Evolutionary conservation across 352 stramenopile species (phyloP), one percentile per base, ranked within the genome.

Genomic region (Phytopythium montanum): DNA sequence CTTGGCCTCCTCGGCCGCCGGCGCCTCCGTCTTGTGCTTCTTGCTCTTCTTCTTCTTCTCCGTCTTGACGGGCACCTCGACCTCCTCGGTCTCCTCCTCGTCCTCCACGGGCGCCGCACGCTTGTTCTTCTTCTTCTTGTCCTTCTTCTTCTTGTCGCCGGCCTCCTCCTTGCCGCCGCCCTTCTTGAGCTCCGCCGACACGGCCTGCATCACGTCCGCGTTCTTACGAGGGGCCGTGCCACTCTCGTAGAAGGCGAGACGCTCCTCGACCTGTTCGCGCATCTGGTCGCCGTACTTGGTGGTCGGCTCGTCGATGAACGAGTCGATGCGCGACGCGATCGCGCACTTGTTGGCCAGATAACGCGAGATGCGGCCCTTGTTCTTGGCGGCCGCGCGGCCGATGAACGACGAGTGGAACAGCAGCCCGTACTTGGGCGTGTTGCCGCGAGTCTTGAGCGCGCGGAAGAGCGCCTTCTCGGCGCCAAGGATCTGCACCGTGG

Each of bases 341-440:
- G 97, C 93, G 68, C 98, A 99, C 88, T 99, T 99, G 87, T 99
- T 99, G 49, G 98, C 98, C 60, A 99, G 73, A 75, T 99, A 99
- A 59, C 98, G 91, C 58, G 94, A 99, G 76, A 99, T 99, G 60
- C 97, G 86, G 54, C 98, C 98, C 79, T 99, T 99, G 88, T 99
- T 99, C 85, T 99, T 99, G 61, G 96, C 90, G 60, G 97, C 97
- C 44, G 98, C 98, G 41, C 97, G 96, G 48, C 97, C 97, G 65
- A 99, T 99, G 75, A 99, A 99, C 33, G 95, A 98, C 36, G 97
- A 99, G 80, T 99, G 97, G 75, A 99, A 99, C 60, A 99, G 98
- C 50, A 99, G 80, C 61, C 98, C 98, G 83, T 99, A 99, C 85
- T 99, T 99, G 42, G 98, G 98, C 54, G 98, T 99, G 84, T 99